Base-by-base conservation (phyloP, 352 stramenopile species). In the Globisporangium echinulatum region DNA sequence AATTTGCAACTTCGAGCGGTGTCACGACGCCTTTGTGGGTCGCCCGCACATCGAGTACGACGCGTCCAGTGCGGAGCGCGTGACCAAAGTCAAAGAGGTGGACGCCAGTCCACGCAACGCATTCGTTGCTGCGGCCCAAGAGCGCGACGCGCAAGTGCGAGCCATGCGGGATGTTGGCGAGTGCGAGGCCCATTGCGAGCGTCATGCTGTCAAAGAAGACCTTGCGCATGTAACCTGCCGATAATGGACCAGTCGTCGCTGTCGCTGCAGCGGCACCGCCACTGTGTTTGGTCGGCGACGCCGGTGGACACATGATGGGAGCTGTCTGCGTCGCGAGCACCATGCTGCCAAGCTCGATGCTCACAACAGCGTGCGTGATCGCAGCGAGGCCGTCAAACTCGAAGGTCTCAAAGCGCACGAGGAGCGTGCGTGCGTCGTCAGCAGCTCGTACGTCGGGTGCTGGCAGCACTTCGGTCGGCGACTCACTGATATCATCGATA, bases 71-170 rank as follows among this genome's bases (percentile, higher is more conserved):
- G 39, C 82, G 68, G 49, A 96, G 60, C 0, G 67, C 75, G 47
- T 96, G 84, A 2, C 85, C 78, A 62, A 94, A 96, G 51, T 92
- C 83, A 37, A 96, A 93, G 8, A 94, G 59, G 25, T 92, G 79
- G 9, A 90, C 49, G 3, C 82, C 86, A 13, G 70, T 82, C 86
- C 86, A 96, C 15, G 67, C 82, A 48, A 74, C 54, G 0, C 67
- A 19, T 17, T 67, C 66, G 47, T 60, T 63, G 5, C 66, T 56
- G 50, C 86, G 92, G 3, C 63, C 71, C 19, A 67, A 64, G 39
- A 92, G 68, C 2, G 84, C 67, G 43, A 94, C 65, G 7, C 80
- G 72, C 11, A 94, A 54, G 49, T 92, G 84, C 2, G 83, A 86
- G 1, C 85, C 86, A 46, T 92, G 82, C 4, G 85, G 85, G 19